phyloP scores from a whole-genome alignment of 345 rosid genomes.

The Lenwebbia sp. region DNA sequence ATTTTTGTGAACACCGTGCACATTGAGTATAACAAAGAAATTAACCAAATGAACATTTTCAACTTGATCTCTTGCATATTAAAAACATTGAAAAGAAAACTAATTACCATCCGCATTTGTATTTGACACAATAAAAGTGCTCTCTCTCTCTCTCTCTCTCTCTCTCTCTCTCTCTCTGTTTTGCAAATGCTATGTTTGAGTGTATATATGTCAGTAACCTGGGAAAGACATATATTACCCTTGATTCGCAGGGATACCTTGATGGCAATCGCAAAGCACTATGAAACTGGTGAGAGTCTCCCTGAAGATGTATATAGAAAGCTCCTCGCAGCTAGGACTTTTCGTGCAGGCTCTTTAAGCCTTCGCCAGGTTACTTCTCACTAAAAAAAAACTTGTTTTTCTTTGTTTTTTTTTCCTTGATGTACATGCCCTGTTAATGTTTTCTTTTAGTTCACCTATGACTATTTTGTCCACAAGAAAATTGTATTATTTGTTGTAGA shows the following conservation, averaged over 20 bases:
- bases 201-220: background rate
- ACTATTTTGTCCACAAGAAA: background rate
- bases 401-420: background rate
- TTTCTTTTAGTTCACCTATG: background rate
- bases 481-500: background rate
- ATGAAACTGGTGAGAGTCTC: constrained; percentile 69
- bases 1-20: background rate
- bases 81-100: background rate
- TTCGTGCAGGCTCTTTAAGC: constrained; percentile 75
- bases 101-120: background rate
- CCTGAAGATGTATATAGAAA: constrained; percentile 77
- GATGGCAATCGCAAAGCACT: constrained; percentile 90
- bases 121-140: background rate
- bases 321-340: constrained; percentile 89
- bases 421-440: background rate
- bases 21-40: background rate
- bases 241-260: constrained; percentile 55
- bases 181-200: background rate
- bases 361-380: constrained; percentile 67
- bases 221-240: background rate
- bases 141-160: background rate
- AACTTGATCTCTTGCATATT: background rate
- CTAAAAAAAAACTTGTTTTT: background rate
- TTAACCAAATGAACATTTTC: background rate
- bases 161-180: background rate